A percentile compares a stretch with the other conserved stretches of the same genome.
Conservation (phyloP, 2,329 filamentous ascomycete genomes). For the Aspergillus novofumigatus region DNA sequence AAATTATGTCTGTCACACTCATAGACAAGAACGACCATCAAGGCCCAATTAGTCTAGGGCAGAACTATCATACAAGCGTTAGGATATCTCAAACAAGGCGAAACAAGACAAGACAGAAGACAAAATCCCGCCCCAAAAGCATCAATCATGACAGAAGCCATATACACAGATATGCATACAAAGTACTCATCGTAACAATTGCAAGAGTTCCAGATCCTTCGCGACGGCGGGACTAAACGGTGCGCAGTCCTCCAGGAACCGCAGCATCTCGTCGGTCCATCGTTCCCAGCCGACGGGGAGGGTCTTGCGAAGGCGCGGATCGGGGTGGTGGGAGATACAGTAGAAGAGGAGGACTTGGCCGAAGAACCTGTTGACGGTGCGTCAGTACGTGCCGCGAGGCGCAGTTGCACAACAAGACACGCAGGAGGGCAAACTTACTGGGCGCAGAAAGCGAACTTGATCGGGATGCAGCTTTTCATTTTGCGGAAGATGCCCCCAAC, state of each 20-base stretch:
- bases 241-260: constrained; percentile 38
- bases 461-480: constrained; percentile 42
- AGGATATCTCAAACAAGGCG: neutral
- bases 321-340: constrained; percentile 37
- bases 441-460: constrained; percentile 40
- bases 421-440: constrained; percentile 23
- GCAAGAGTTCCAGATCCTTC: constrained; percentile 37
- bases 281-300: constrained; percentile 38
- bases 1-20: neutral
- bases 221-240: constrained; percentile 36
- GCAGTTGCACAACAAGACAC: neutral
- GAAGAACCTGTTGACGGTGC: constrained; percentile 30
- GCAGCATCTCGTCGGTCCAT: constrained; percentile 40
- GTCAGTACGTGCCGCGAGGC: neutral
- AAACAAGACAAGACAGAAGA: neutral
- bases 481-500: constrained; percentile 35
- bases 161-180: neutral
- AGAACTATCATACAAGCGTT: neutral
- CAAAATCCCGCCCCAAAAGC: neutral
- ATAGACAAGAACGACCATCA: neutral
- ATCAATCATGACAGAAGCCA: neutral
- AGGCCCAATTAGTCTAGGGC: neutral
- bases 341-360: constrained; percentile 42
- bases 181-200: constrained; percentile 20
- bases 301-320: constrained; percentile 30